Conservation (phyloP, 1,284 basidiomycete species). For the Rhizoctonia solani region DNA sequence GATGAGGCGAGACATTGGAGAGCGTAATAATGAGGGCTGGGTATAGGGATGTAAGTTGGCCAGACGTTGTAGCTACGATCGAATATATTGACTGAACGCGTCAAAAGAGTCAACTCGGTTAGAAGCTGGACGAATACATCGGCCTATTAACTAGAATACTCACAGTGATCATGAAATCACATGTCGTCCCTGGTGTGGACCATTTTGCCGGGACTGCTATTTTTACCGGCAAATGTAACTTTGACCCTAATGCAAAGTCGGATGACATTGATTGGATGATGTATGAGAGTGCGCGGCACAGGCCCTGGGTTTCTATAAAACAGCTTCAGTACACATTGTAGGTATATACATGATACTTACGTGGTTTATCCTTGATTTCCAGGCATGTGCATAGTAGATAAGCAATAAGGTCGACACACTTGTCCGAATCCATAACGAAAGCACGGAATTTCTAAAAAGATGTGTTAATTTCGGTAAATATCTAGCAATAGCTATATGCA, state of each 20-base stretch:
- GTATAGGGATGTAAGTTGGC: constrained; percentile 79
- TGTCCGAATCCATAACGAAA: constrained; percentile 79
- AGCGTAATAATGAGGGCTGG: constrained; percentile 89
- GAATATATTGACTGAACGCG: constrained; percentile 75
- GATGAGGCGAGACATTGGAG: constrained; percentile 84
- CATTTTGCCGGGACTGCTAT: constrained; percentile 74
- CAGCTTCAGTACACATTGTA: constrained; percentile 17
- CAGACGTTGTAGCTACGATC: constrained; percentile 86
- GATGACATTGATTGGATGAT: constrained; percentile 90
- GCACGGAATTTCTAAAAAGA: constrained; percentile 74
- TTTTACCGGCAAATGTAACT: constrained; percentile 59
- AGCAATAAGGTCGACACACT: constrained; percentile 72
- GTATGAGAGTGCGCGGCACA: constrained; percentile 88
- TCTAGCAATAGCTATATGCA: constrained; percentile 23
- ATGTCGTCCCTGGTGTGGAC: constrained; percentile 70
- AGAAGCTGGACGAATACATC: background rate
- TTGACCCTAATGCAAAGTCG: constrained; percentile 73
- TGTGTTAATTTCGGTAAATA: background rate
- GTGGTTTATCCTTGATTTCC: constrained; percentile 87
- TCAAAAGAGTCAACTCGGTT: background rate
- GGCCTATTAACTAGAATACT: constrained; percentile 20
- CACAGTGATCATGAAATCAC: constrained; percentile 87
- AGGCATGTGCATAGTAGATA: constrained; percentile 79
- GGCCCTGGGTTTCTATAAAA: constrained; percentile 78
- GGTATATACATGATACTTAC: constrained; percentile 52